Conservation (phyloP, 805 yeast species). For the Komagataella ulmi region DNA sequence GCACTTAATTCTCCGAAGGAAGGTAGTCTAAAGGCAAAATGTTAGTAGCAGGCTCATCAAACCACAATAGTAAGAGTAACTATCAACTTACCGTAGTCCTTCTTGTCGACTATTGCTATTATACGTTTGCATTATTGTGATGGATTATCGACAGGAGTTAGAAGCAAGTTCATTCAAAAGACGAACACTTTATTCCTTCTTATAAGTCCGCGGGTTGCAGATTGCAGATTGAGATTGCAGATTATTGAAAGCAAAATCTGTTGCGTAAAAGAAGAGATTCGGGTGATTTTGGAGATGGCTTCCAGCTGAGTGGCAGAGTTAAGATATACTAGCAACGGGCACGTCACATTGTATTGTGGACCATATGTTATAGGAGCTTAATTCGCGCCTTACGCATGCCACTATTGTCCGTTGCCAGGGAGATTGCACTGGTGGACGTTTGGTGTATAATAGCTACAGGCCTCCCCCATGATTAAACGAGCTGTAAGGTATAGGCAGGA, state of each 20-base stretch:
- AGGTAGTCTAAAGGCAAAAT: constrained; percentile 5
- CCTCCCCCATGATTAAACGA: neutral
- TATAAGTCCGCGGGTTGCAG: neutral
- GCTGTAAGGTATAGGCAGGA: neutral
- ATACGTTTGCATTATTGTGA: neutral
- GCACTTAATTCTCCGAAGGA: constrained; percentile 6
- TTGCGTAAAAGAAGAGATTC: neutral
- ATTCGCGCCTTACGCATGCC: neutral
- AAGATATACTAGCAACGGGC: neutral
- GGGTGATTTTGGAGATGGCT: neutral
- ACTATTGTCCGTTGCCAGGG: neutral
- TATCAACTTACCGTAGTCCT: neutral
- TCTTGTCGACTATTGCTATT: neutral
- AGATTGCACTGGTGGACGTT: neutral
- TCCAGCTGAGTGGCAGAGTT: neutral
- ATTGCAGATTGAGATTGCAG: neutral
- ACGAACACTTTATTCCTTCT: neutral
- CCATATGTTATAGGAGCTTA: neutral
- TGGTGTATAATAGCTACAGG: neutral
- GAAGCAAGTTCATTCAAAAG: neutral
- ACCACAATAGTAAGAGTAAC: neutral
- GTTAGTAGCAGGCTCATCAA: constrained; percentile 1
- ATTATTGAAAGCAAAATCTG: neutral
- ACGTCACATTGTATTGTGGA: neutral
- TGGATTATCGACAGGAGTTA: neutral